Percentiles rank a stretch among this genome's conserved stretches.
phyloP scores from a whole-genome alignment of 129 eudicot genomes.

The Helianthus annuus region DNA sequence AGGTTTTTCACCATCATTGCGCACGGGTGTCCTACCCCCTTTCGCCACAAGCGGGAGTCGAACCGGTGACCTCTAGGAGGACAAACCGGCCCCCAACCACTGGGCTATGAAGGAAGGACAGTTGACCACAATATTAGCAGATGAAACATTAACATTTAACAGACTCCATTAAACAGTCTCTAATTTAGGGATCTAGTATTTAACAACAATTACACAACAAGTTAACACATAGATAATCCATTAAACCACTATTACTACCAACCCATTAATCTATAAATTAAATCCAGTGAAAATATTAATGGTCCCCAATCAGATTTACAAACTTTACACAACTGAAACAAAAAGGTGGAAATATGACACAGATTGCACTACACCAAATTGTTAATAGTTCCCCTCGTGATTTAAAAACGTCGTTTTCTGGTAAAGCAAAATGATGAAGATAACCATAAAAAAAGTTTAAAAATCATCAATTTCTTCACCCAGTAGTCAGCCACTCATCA shows the following conservation, averaged over 20 bases:
- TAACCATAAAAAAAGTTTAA: too few relatives aligned
- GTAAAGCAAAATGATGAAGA: constrained; percentile 16
- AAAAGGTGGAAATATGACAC: constrained; percentile 21
- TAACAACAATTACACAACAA: not conserved
- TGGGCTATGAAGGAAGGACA: too few relatives aligned
- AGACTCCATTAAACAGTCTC: not conserved
- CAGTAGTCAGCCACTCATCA: constrained; percentile 13
- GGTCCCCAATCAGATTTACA: constrained; percentile 33
- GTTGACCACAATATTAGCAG: constrained; percentile 15
- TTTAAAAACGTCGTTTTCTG: constrained; percentile 28
- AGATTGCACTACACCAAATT: constrained; percentile 15
- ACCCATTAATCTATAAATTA: not conserved
- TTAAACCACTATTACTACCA: not conserved
- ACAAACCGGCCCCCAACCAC: too few relatives aligned
- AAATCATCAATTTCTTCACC: constrained; percentile 19
- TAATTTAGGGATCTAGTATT: constrained; percentile 30
- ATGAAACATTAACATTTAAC: constrained; percentile 1
- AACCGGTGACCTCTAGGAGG: too few relatives aligned
- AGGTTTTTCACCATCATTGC: too few relatives aligned
- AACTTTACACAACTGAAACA: not conserved
- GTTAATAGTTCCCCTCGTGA: constrained; percentile 28
- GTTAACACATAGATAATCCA: constrained; percentile 5
- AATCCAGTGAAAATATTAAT: constrained; percentile 2
- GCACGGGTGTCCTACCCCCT: too few relatives aligned
- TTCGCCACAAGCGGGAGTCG: too few relatives aligned